Percentiles rank a stretch among this genome's conserved stretches.
These are phyloP conservation scores for Rhododendron mucronatum DNA, from an alignment of 148 eudicot genomes.

Conservation along the genomic window DNA sequence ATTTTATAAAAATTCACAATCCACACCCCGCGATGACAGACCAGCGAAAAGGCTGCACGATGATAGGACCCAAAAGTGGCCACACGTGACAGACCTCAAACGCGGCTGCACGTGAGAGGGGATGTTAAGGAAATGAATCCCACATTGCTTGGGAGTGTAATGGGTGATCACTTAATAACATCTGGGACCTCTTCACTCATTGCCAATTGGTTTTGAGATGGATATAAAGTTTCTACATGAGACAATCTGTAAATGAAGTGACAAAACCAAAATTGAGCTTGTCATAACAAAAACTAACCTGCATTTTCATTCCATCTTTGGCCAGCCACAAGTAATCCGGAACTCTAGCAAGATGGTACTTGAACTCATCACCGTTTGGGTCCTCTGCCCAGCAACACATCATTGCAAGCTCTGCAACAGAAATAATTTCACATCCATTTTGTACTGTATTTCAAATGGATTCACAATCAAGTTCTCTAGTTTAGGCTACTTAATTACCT, in stretches of 20 bases:
- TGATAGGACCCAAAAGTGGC: no score
- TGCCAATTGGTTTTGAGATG: no score
- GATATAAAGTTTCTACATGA: no score
- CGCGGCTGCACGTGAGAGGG: no score
- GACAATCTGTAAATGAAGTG: neutral
- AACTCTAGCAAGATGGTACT: constrained; percentile 43
- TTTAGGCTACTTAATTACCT: constrained; percentile 9
- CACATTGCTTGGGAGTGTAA: no score
- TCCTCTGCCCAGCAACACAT: constrained; percentile 54
- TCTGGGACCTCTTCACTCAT: no score
- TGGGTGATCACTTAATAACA: no score
- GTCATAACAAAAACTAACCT: constrained; percentile 7
- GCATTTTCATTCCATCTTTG: constrained; percentile 50
- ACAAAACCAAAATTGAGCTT: neutral
- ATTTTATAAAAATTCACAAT: no score
- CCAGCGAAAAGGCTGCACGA: no score
- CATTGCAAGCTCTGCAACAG: constrained; percentile 42
- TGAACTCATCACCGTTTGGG: constrained; percentile 41
- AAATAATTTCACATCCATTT: neutral
- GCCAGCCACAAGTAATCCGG: constrained; percentile 46
- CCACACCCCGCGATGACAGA: no score
- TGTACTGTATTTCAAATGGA: neutral
- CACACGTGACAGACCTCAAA: no score
- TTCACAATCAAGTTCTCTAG: neutral
- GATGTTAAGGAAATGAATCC: no score